Percentiles rank a stretch among this genome's conserved stretches.
These are phyloP conservation scores for Maudiozyma bulderi DNA, from an alignment of 805 yeast species.

Conservation along the genomic window DNA sequence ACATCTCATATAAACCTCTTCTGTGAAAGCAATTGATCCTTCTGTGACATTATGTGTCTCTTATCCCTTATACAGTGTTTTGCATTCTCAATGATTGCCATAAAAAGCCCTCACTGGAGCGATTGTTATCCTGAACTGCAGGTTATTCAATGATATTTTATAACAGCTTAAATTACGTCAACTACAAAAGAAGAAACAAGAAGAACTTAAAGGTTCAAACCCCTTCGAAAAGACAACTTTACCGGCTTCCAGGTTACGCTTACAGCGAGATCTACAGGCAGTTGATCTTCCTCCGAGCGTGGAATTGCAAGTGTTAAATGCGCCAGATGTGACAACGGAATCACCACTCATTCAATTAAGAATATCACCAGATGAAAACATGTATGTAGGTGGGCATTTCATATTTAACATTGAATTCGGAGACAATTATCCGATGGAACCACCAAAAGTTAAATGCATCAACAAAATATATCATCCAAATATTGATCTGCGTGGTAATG, in stretches of 20 bases:
- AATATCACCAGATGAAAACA: slow-evolving; percentile 24
- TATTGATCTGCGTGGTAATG: slow-evolving; percentile 81
- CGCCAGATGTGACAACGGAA: slow-evolving; percentile 4
- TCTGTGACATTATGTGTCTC: too few species aligned
- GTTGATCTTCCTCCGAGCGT: slow-evolving; percentile 22
- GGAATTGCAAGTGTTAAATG: slow-evolving; percentile 3
- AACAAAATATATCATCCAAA: slow-evolving; percentile 86
- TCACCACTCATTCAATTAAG: slow-evolving; percentile 12
- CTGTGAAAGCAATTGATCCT: too few species aligned
- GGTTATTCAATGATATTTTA: background rate
- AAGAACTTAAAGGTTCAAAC: background rate
- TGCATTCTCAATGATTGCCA: too few species aligned
- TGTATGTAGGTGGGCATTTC: slow-evolving; percentile 30
- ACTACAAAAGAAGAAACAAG: slow-evolving; percentile 17
- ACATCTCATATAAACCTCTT: too few species aligned
- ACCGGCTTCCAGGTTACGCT: slow-evolving; percentile 16
- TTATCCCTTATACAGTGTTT: too few species aligned
- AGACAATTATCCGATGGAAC: slow-evolving; percentile 79
- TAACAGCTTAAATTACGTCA: slow-evolving; percentile 20
- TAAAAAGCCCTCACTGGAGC: too few species aligned
- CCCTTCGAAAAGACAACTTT: background rate
- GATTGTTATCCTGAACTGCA: too few species aligned
- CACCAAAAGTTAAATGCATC: slow-evolving; percentile 72
- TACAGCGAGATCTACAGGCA: slow-evolving; percentile 19
- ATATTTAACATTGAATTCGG: slow-evolving; percentile 55